Base-by-base conservation (phyloP, 2,329 filamentous ascomycete genomes). In the Fusarium sp. region DNA sequence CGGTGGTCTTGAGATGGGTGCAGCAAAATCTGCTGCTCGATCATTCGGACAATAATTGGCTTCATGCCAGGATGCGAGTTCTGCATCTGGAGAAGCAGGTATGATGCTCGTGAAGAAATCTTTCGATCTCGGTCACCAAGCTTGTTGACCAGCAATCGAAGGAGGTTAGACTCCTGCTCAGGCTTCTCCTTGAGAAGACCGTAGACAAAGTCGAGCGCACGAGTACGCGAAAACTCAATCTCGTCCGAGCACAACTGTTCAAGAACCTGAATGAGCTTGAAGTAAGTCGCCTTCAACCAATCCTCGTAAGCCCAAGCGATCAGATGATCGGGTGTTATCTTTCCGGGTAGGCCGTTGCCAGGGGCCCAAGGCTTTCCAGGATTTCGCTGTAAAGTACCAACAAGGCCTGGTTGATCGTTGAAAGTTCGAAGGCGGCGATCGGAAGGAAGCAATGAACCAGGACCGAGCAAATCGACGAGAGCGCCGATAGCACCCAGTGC, bases 241-340 rank as follows among this genome's bases (percentile, higher is more conserved):
- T 98, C 96, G 74, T 99, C 96, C 58, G 92, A 93, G 79, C 93
- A 97, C 93, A 96, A 98, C 15, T 89, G 87, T 80, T 99, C 96
- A 18, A 99, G 86, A 46, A 97, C 88, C 80, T 97, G 95, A 61
- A 99, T 87, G 72, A 98, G 88, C 74, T 95, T 94, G 80, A 98
- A 99, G 80, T 97, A 99, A 38, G 91, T 90, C 63, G 92, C 90
- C 83, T 99, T 99, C 61, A 99, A 83, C 92, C 95, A 98, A 78
- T 98, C 93, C 80, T 99, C 96, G 73, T 92, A 99, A 2, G 90
- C 90, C 95, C 95, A 99, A 20, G 90, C 85, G 22, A 99, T 88
- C 70, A 99, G 81, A 79, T 98, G 94, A 15, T 86, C 84, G 71
- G 93, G 88, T 43, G 92, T 90, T 27, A 98, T 82, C 47, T 88